Percentiles rank a stretch among this genome's conserved stretches.
Evolutionary conservation across 2,329 filamentous ascomycete species (phyloP).

Genomic region (Fusarium compactum): DNA sequence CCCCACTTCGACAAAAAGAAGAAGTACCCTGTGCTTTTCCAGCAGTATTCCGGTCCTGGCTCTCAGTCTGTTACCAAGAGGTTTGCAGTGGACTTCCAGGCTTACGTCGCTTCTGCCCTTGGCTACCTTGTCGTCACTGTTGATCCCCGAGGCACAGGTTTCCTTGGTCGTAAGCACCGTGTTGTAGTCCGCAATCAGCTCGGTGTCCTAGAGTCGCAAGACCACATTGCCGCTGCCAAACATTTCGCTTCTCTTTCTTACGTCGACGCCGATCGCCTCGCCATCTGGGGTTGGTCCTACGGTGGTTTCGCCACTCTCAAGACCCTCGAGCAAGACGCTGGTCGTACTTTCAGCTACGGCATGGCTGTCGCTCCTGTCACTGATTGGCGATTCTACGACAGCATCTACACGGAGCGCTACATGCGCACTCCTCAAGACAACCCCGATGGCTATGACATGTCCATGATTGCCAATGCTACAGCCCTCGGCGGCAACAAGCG

Average conservation of each 20-base stretch:
- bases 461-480: constrained; percentile 78
- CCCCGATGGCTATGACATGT: constrained; percentile 77
- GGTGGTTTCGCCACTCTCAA: constrained; percentile 96
- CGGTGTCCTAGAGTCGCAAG: constrained; percentile 84
- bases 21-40: constrained; percentile 94
- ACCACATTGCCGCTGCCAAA: constrained; percentile 92
- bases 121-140: constrained; percentile 96
- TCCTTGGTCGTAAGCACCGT: constrained; percentile 84
- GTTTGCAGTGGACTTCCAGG: constrained; percentile 89
- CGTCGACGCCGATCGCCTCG: constrained; percentile 83
- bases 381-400: constrained; percentile 96
- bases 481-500: constrained; percentile 82
- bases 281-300: constrained; percentile 99
- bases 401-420: constrained; percentile 94
- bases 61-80: constrained; percentile 86
- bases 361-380: constrained; percentile 99
- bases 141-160: constrained; percentile 93
- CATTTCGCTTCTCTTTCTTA: constrained; percentile 85
- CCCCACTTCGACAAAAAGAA: constrained; percentile 87
- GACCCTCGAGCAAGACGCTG: constrained; percentile 90
- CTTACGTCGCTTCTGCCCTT: constrained; percentile 85
- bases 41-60: constrained; percentile 93
- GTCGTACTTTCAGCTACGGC: constrained; percentile 91
- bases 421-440: constrained; percentile 96
- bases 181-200: constrained; percentile 86